Evolutionary conservation across 768 basidiomycete species (phyloP).

Genomic region (Trametes maxima): DNA sequence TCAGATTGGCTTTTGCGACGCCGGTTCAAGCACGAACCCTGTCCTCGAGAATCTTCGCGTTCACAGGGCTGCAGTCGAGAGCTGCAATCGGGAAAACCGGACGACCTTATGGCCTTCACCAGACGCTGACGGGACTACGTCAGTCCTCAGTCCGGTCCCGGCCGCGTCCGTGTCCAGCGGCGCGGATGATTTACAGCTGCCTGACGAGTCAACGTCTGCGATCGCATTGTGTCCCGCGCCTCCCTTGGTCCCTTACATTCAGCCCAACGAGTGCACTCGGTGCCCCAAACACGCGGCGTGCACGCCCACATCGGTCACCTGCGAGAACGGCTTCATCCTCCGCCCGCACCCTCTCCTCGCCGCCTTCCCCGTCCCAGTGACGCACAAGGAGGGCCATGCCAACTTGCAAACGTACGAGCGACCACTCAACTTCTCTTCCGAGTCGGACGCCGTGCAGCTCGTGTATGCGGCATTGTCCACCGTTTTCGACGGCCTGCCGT

Average conservation of each 20-base stretch:
- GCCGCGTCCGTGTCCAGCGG: conserved; percentile 5
- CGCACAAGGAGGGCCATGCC: conserved; percentile 28
- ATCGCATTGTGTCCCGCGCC: conserved; percentile 52
- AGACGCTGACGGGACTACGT: conserved; percentile 17
- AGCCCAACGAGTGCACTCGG: conserved; percentile 66
- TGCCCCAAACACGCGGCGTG: conserved; percentile 63
- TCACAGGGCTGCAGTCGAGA: conserved; percentile 48
- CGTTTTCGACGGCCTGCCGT: conserved; percentile 64
- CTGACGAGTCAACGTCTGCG: conserved; percentile 32
- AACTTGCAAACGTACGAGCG: conserved; percentile 15
- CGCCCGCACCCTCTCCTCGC: conserved; percentile 50
- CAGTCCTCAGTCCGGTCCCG: conserved; percentile 18
- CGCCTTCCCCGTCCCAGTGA: conserved; percentile 49
- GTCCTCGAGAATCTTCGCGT: conserved; percentile 52
- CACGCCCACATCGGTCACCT: conserved; percentile 60
- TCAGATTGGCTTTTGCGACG: conserved; percentile 76
- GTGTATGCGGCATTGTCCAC: conserved; percentile 34
- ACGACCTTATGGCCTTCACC: conserved; percentile 45
- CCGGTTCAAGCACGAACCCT: conserved; percentile 60
- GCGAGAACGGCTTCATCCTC: conserved; percentile 68
- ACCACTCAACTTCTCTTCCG: not conserved
- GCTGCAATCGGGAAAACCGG: conserved; percentile 59
- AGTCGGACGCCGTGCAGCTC: conserved; percentile 18
- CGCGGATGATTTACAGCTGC: not conserved
- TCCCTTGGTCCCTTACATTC: conserved; percentile 55